A percentile compares a stretch with the other conserved stretches of the same genome.
These are phyloP conservation scores for Apiospora pterosperma DNA, from an alignment of 2,329 filamentous ascomycete species.

Conservation along the genomic window DNA sequence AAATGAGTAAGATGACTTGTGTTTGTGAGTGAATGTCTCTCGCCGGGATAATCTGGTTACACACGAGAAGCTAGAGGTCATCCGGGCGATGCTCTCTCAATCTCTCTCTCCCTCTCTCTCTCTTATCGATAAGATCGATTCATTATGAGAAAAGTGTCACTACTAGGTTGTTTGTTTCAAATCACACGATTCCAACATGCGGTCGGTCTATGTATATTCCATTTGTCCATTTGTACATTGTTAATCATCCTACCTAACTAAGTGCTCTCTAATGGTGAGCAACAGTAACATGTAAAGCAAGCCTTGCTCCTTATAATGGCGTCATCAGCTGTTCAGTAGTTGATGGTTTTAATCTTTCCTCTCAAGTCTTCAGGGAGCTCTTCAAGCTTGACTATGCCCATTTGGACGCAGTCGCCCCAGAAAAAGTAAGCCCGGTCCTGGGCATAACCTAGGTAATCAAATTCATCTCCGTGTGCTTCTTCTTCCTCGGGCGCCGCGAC, in stretches of 20 bases:
- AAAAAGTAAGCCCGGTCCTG: constrained; percentile 91
- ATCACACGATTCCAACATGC: neutral
- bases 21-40: neutral
- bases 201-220: neutral
- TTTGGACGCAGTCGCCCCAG: constrained; percentile 80
- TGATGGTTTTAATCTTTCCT: constrained; percentile 64
- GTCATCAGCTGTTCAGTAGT: constrained; percentile 43
- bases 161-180: neutral
- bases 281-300: no score
- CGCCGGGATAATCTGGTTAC: neutral
- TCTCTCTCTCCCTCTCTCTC: no score
- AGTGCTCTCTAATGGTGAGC: neutral
- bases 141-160: no score
- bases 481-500: constrained; percentile 30
- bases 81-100: neutral
- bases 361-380: constrained; percentile 71
- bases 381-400: constrained; percentile 71
- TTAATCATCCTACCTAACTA: neutral
- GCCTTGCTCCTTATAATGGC: neutral
- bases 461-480: constrained; percentile 59
- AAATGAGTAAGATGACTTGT: neutral
- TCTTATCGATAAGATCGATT: neutral
- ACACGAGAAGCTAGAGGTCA: neutral
- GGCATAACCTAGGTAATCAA: constrained; percentile 90
- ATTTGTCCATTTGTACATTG: neutral